Base-by-base conservation (phyloP, 176 grass and related monocot species). In the Triticum monococcum region DNA sequence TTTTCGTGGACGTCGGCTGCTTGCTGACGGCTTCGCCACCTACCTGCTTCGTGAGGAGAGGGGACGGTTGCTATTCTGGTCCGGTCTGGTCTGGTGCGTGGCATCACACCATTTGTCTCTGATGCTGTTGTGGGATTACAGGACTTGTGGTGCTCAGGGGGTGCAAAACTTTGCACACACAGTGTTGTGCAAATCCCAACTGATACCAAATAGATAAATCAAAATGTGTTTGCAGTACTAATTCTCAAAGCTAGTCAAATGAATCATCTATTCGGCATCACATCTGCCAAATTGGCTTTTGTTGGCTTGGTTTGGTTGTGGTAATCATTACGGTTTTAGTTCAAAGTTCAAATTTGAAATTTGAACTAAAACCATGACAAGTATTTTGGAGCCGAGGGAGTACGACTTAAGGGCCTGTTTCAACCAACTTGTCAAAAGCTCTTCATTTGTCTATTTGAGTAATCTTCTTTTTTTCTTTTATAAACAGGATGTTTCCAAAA, bases 401-500 rank as follows among this genome's bases (percentile, higher is more conserved):
- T 45, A 43, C 43, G 41, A 18, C 12, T 79, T 78, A 50, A 20
- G 36, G 9, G 5, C 65, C 46, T 59, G 43, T 77, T 45, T 12
- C 20, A 52, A 80, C 18, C 10, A 25, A 59, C 26, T 35, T 73
- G 23, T 7, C 80, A 37, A 20, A 72, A 66, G 13, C 0, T 33
- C 32, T 78, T 8, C 0, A 43, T 5, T 60, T 9, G 1, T 4
- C 9, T 57, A 22, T 32, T 66, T 68, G 24, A 37, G 11, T 64
- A 35, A 64, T 68, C 23, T 45, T 45, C 7, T 1, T 54, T 17
- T 78, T 18, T 40, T 79, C 67, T 22, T 65, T 12, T 87, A 11
- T 61, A 37, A 68, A 12, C 75, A 91, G 89, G 89, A 91, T 80
- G 26, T 84, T 75, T 91, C 89, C 46, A 87, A 79, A 68, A 91